Conservation (phyloP, 31 red algal genomes). For the Porphyra umbilicalis region DNA sequence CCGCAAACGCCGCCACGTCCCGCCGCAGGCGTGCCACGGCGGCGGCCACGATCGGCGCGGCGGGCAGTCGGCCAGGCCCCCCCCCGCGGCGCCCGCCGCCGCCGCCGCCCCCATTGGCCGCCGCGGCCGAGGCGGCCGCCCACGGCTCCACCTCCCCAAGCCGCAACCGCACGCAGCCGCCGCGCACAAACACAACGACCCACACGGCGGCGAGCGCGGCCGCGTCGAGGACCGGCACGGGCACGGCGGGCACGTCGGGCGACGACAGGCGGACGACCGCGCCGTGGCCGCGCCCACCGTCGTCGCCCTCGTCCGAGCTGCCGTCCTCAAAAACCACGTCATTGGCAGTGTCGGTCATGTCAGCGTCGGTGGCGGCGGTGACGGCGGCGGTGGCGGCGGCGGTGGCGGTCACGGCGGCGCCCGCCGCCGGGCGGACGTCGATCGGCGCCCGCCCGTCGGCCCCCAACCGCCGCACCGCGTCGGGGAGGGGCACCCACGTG, state of each 20-base stretch:
- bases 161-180: not conserved
- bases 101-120: not conserved
- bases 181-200: not conserved
- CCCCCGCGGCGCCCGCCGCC: not conserved
- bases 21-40: not conserved
- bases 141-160: not conserved
- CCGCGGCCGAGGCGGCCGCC: not conserved
- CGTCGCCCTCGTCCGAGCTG: not conserved
- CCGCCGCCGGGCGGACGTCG: not conserved
- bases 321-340: not conserved
- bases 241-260: not conserved
- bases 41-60: not conserved
- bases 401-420: not conserved
- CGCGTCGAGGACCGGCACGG: not conserved
- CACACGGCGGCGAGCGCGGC: not conserved
- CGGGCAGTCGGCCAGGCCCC: not conserved
- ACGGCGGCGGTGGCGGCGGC: not conserved
- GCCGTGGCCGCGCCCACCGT: not conserved
- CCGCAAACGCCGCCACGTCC: not conserved
- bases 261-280: not conserved
- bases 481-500: constrained; percentile 39
- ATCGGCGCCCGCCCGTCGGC: not conserved
- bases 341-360: not conserved
- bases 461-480: not conserved
- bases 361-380: not conserved